These are phyloP conservation scores for Nothopassalora personata DNA, from an alignment of 2,329 filamentous ascomycete genomes.

Conservation along the genomic window DNA sequence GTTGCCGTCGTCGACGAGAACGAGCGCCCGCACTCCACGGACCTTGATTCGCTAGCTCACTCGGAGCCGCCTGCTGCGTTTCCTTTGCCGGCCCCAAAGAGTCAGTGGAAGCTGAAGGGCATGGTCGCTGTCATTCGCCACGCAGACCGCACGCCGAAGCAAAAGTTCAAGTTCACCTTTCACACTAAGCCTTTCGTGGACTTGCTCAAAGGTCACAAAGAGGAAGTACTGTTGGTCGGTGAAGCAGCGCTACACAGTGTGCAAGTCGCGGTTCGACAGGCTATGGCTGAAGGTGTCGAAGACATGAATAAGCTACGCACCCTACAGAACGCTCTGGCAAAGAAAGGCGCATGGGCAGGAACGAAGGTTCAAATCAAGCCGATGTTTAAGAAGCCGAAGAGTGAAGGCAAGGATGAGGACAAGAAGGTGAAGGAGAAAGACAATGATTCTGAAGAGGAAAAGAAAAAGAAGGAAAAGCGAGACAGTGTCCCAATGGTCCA, in stretches of 20 bases:
- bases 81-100: conserved; percentile 61
- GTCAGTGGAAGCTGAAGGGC: conserved; percentile 96
- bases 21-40: conserved; percentile 14
- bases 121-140: conserved; percentile 95
- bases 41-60: conserved; percentile 12
- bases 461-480: conserved; percentile 50
- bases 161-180: conserved; percentile 99
- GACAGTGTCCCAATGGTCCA: conserved; percentile 11
- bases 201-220: conserved; percentile 87
- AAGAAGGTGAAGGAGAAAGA: conserved; percentile 36
- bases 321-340: conserved; percentile 78
- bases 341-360: conserved; percentile 89
- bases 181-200: conserved; percentile 95
- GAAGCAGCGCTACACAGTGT: conserved; percentile 86
- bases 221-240: conserved; percentile 90
- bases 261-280: conserved; percentile 76
- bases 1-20: conserved; percentile 4
- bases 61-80: conserved; percentile 29
- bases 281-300: conserved; percentile 72
- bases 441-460: conserved; percentile 39
- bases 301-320: conserved; percentile 81
- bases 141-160: conserved; percentile 94
- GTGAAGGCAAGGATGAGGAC: conserved; percentile 12
- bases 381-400: conserved; percentile 87
- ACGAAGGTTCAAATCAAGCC: conserved; percentile 99